Evolutionary conservation across 2,329 filamentous ascomycete species (phyloP), one percentile per base, ranked within the genome.

Genomic region (Ceratocystis destructans): DNA sequence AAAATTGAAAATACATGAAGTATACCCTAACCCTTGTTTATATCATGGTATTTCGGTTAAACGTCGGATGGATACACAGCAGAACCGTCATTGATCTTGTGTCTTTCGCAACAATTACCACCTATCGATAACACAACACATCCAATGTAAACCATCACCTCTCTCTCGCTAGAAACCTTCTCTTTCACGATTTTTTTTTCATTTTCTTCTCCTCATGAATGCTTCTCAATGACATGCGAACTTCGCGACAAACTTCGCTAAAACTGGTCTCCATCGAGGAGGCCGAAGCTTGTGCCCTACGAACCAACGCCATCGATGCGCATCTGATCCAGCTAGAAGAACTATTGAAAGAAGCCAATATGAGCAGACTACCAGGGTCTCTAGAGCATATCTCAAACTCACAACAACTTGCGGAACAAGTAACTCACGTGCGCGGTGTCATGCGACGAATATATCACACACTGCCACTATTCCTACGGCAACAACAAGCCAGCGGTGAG

Each of bases 241-340:
- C 55, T 33, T 59, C 55, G 25, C 55, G 55, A 59, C 55, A 59
- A 33, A 33, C 55, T 7, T n/a, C 10, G 31, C 15, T 53, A 31
- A 64, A 41, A 53, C 44, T 48, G 46, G 62, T 64, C n/a, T 61
- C 64, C 33, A 22, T 45, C n/a, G 41, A 46, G 10, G 64, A 62
- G 33, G 44, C 57, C 41, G 64, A 59, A 2, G 64, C 64, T 12
- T 48, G 41, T 5, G 55, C 41, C 3, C 41, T 53, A 25, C 64
- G 64, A 48, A 65, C 57, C 50, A 41, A 12, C 4, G 55, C 28
- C 17, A 53, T 65, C 15, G 64, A 65, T 41, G n/a, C 17, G 10
- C 64, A 61, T 46, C 44, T 65, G 2, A 17, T n/a, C 17, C 64
- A 41, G 22, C 64, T 65, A 4, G 64, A 50, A 20, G 41, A n/a